Evolutionary conservation across 306 rosid genomes (phyloP), one percentile per base, ranked within the genome.

Genomic region (Cercis canadensis): DNA sequence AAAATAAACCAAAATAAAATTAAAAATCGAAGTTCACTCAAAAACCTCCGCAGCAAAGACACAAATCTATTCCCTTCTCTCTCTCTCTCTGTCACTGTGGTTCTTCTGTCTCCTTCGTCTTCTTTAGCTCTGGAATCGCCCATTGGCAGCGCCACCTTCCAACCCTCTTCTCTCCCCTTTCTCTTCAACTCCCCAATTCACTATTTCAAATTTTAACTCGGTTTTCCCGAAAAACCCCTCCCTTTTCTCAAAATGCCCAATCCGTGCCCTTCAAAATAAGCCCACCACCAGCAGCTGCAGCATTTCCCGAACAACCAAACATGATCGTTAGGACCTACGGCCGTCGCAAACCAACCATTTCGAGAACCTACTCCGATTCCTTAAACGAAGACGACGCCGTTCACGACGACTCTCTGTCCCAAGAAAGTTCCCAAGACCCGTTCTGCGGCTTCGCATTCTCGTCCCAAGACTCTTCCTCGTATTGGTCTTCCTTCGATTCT

Each of bases 301-400:
- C 62, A 67, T 69, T 53, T 75, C 3, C 5, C 55, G 44, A 40
- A 56, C 31, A 47, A 37, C 61, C 75, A 13, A 86, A 79, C 47
- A 91, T 94, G 99, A 91, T 91, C 54, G 96, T 91, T 57, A 83
- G 99, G 39, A 94, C 95, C 0, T 94, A 94, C 91, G 92, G 95
- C 44, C 99, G 99, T 41, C 96, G 99, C 67, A 72, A 90, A 57
- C 65, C 89, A 40, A 75, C 29, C 29, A 24, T 83, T 44, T 46
- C 96, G 14, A 79, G 89, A 45, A 69, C 96, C 8, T 90, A 69
- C 60, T 88, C 98, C 8, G 90, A 77, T 43, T 24, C 82, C 29
- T 58, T 83, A 52, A 73, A 84, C 88, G 95, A 87, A 52, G 72
- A 84, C 88, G 95, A 87, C 92, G 83, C 75, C 96, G 92, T 83